Percentiles rank a stretch among this genome's conserved stretches.
Conservation (phyloP, 1,284 basidiomycete genomes). For the Fomitopsis palustris region DNA sequence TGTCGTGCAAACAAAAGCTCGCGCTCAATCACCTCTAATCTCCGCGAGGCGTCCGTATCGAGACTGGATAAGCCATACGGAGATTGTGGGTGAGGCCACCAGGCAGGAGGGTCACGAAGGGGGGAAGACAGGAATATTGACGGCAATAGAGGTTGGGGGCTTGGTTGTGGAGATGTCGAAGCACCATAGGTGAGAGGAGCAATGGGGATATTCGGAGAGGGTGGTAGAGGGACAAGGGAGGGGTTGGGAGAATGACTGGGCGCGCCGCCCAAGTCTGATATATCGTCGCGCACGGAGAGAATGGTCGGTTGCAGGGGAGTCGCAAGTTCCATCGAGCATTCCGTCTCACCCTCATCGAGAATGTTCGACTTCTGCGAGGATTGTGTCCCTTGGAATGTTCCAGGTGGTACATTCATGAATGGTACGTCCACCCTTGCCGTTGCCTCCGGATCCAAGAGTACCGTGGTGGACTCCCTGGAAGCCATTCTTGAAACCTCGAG, state of each 20-base stretch:
- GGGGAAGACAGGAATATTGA: not conserved
- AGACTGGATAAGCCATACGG: not conserved
- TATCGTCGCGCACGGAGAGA: constrained; percentile 18
- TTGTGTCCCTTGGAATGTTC: not conserved
- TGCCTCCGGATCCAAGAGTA: not conserved
- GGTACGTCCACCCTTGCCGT: not conserved
- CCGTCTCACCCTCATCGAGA: constrained; percentile 30
- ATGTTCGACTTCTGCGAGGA: not conserved
- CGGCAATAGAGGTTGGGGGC: not conserved
- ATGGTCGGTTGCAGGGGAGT: constrained; percentile 48
- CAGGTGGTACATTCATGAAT: not conserved
- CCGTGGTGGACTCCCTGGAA: not conserved
- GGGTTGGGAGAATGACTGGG: constrained; percentile 6
- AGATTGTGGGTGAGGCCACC: constrained; percentile 4
- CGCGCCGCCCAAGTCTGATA: not conserved
- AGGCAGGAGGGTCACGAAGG: constrained; percentile 1
- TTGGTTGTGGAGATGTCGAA: not conserved
- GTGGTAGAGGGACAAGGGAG: constrained; percentile 14
- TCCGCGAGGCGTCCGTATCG: constrained; percentile 5
- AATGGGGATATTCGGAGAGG: constrained; percentile 6
- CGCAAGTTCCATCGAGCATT: constrained; percentile 55
- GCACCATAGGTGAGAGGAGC: no score
- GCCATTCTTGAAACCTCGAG: not conserved
- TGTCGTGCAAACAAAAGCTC: constrained; percentile 19
- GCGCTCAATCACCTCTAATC: constrained; percentile 19